Evolutionary conservation across 2,329 filamentous ascomycete species (phyloP), one percentile per base, ranked within the genome.

Genomic region (Penicillium sp.): DNA sequence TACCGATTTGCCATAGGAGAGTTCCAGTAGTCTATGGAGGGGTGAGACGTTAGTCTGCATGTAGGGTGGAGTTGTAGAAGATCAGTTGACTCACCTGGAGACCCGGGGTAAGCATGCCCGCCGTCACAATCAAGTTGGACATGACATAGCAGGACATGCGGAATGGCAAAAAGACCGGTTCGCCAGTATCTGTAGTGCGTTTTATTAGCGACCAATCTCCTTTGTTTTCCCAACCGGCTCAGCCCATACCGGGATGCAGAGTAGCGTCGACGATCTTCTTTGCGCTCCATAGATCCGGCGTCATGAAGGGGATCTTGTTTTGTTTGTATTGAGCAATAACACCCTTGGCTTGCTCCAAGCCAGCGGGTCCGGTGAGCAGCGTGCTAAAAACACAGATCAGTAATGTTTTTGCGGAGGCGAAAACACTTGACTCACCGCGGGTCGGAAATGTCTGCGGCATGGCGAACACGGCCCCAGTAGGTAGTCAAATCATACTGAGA

Each of bases 211-310:
- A 24, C 21, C 21, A 16, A 47, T 13, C n/a, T 22, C 22, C 16
- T 39, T 46, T 8, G 31, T 16, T 39, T 24, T 35, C 13, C 24
- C 21, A 27, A 8, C 13, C 14, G 8, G n/a, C 24, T n/a, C 11
- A 13, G 8, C 42, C 59, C 82, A 65, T 86, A 96, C 92, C 92
- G 64, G 95, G 95, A 74, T 99, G 95, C 63, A 99, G 79, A 14
- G 95, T 99, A 59, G 95, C 93, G 76, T 99, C 95, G 55, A 98
- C 90, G 64, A 96, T 87, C 82, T 97, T 97, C 84, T 99, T 99
- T 45, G 95, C 95, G 61, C 85, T 81, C 95, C 95, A 99, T 67
- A 99, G 79, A 68, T 96, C 90, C 1, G 91, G 88, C 19, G 88
- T 96, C 91, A 98, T 96, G 53, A 85, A 79, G 66, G 83, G 66